These are phyloP conservation scores for Ceratocystis eucalypticola DNA, from an alignment of 2,329 filamentous ascomycete genomes.

Conservation along the genomic window DNA sequence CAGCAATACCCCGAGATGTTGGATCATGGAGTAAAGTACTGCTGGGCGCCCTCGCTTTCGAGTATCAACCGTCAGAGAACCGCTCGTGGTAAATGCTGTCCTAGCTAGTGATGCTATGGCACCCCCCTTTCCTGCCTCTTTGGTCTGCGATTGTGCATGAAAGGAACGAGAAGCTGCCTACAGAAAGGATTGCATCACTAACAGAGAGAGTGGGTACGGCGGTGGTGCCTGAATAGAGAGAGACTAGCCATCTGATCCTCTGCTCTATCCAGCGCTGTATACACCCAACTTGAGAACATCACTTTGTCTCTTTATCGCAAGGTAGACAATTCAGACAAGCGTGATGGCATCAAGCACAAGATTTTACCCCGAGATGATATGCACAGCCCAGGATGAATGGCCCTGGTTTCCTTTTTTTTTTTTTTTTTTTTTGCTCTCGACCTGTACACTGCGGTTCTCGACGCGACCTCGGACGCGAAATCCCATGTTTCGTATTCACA, in stretches of 20 bases:
- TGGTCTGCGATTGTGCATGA: neutral
- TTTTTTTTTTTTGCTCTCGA: neutral
- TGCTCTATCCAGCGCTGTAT: neutral
- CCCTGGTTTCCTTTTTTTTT: neutral
- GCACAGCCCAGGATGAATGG: neutral
- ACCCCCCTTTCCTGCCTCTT: neutral
- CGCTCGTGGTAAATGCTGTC: neutral
- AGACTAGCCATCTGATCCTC: neutral
- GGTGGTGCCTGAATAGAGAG: neutral
- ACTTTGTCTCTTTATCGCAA: neutral
- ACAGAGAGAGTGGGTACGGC: neutral
- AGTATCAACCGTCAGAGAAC: neutral
- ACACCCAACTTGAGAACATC: neutral
- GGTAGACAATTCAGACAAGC: constrained; percentile 6
- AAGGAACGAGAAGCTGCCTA: neutral
- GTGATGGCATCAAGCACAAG: neutral
- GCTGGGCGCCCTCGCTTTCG: neutral
- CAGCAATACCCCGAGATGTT: neutral
- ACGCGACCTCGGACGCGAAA: neutral
- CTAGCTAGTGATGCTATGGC: neutral
- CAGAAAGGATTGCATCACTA: neutral
- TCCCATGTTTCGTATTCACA: constrained; percentile 27
- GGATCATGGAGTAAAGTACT: neutral
- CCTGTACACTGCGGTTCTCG: neutral
- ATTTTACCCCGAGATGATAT: neutral